Evolutionary conservation across 2,329 filamentous ascomycete genomes (phyloP).

Genomic region (Neonectria punicea): DNA sequence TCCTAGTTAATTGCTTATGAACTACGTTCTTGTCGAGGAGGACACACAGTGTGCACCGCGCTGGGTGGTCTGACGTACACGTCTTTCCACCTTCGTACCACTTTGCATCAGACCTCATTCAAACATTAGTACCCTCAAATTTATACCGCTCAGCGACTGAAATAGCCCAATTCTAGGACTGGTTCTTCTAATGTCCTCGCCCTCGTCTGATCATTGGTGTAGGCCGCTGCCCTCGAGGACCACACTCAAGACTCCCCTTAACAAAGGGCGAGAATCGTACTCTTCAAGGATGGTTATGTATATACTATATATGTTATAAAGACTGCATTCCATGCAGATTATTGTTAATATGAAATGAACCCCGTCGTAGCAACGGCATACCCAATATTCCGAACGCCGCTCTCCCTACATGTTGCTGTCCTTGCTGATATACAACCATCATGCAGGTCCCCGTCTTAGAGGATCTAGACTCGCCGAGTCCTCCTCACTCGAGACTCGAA

Average conservation of each 20-base stretch:
- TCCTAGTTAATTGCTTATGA: background rate
- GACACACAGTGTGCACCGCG: background rate
- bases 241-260: background rate
- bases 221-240: no score
- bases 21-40: background rate
- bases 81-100: no score
- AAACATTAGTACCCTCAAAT: no score
- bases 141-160: no score
- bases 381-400: background rate
- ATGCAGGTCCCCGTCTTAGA: background rate
- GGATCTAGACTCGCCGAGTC: background rate
- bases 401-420: no score
- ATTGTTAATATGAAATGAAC: slow-evolving; percentile 1
- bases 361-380: background rate
- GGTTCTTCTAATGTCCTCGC: no score
- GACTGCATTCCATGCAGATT: background rate
- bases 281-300: background rate
- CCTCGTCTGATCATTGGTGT: no score
- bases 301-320: background rate
- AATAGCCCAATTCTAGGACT: no score
- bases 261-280: background rate
- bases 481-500: background rate
- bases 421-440: background rate
- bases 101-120: no score
- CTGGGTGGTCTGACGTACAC: background rate